phyloP scores from a whole-genome alignment of 2,329 filamentous ascomycete genomes.

The Didymosphaeria variabile region DNA sequence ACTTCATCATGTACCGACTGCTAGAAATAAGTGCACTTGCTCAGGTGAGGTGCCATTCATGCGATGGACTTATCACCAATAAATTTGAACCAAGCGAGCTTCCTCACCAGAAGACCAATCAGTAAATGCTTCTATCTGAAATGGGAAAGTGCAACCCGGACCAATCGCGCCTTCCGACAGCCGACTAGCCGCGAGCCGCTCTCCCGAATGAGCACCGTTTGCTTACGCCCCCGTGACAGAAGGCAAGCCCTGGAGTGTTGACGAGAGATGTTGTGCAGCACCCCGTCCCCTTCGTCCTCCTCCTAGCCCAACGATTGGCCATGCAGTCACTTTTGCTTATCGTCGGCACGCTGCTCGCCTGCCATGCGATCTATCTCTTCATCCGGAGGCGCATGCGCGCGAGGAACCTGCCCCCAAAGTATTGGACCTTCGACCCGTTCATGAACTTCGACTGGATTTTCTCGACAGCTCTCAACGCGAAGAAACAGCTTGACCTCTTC shows the following conservation, averaged over 20 bases:
- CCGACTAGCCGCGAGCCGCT: constrained; percentile 1
- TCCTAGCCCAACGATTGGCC: neutral
- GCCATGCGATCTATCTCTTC: constrained; percentile 10
- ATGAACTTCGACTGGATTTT: constrained; percentile 13
- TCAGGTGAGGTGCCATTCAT: too few species aligned
- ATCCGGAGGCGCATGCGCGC: constrained; percentile 8
- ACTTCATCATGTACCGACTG: too few species aligned
- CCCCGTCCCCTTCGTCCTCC: neutral
- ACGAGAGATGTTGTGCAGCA: neutral
- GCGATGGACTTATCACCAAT: too few species aligned
- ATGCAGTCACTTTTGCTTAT: constrained; percentile 12
- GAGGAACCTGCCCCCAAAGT: constrained; percentile 11
- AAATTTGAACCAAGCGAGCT: too few species aligned
- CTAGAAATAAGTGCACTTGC: too few species aligned
- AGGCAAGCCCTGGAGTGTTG: neutral
- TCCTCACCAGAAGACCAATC: too few species aligned
- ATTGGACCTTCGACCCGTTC: constrained; percentile 10
- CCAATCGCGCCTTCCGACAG: neutral
- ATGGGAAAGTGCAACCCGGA: too few species aligned
- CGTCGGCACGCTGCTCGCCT: constrained; percentile 2
- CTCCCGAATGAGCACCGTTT: neutral
- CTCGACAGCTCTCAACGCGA: neutral
- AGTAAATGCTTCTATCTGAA: too few species aligned
- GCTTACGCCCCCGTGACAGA: neutral
- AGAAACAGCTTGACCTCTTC: neutral